Evolutionary conservation across 140 eudicot species (phyloP).

Genomic region (Senecio squalidus): DNA sequence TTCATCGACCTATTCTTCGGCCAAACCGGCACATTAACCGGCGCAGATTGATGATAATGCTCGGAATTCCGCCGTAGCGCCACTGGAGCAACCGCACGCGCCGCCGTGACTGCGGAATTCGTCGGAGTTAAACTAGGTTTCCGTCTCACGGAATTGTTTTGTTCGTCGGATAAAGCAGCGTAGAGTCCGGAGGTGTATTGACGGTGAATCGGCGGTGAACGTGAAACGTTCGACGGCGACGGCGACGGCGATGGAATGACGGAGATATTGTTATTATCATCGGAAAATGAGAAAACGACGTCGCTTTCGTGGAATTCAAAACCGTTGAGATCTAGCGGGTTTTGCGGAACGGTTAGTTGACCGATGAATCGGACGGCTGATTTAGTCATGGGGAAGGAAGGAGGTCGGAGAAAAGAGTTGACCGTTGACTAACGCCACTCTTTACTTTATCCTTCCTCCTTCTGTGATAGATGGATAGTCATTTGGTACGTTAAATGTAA

Average conservation of each 20-base stretch:
- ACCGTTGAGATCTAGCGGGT: slow-evolving; percentile 25
- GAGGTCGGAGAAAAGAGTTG: slow-evolving; percentile 22
- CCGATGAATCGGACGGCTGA: slow-evolving; percentile 40
- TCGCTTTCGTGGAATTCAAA: slow-evolving; percentile 72
- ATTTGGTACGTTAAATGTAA: no score
- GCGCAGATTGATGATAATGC: no score
- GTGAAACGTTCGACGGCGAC: slow-evolving; percentile 14
- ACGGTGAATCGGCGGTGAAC: slow-evolving; percentile 27
- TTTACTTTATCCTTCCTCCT: no score
- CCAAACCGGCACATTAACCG: slow-evolving; percentile 86
- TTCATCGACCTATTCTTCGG: slow-evolving; percentile 29
- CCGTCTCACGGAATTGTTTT: slow-evolving; percentile 40
- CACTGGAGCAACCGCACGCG: slow-evolving; percentile 31
- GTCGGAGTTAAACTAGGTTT: slow-evolving; percentile 46
- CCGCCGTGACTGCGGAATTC: slow-evolving; percentile 35
- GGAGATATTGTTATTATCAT: not conserved
- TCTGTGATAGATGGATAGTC: no score
- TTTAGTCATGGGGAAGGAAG: slow-evolving; percentile 28
- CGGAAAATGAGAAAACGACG: slow-evolving; percentile 53
- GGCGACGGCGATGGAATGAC: not conserved
- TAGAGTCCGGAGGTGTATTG: slow-evolving; percentile 57
- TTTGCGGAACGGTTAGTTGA: slow-evolving; percentile 26
- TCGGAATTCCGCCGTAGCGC: slow-evolving; percentile 44
- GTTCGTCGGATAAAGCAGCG: slow-evolving; percentile 60
- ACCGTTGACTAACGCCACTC: no score